Conservation (phyloP, 345 rosid species). For the Toxicodendron radicans region DNA sequence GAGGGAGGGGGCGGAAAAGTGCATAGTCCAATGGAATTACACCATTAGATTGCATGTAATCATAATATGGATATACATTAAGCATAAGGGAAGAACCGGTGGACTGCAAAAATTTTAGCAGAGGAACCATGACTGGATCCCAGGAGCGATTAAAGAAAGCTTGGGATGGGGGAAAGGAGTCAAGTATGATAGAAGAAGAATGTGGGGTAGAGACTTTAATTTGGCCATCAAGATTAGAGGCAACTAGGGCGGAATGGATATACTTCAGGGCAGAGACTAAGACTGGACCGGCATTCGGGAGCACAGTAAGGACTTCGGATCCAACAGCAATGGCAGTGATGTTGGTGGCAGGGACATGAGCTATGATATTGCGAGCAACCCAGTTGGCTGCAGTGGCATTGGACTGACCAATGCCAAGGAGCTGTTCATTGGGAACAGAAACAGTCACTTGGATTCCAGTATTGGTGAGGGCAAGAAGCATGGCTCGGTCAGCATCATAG, state of each 20-base stretch:
- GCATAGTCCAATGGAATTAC: conserved; percentile 89
- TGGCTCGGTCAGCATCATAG: conserved; percentile 75
- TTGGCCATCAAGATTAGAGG: conserved; percentile 80
- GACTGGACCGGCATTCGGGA: conserved; percentile 78
- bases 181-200: conserved; percentile 83
- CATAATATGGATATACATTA: conserved; percentile 87
- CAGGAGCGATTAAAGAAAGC: conserved; percentile 94
- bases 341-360: conserved; percentile 90
- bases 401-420: conserved; percentile 96
- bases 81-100: conserved; percentile 83
- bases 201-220: conserved; percentile 92
- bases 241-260: conserved; percentile 86
- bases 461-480: conserved; percentile 88
- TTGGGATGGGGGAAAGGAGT: conserved; percentile 98
- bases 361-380: conserved; percentile 80
- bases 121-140: conserved; percentile 91
- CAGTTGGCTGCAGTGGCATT: conserved; percentile 97
- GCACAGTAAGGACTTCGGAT: conserved; percentile 70
- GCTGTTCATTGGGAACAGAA: conserved; percentile 92
- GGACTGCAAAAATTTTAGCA: conserved; percentile 80
- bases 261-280: conserved; percentile 81
- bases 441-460: conserved; percentile 81
- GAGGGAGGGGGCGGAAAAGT: conserved; percentile 86
- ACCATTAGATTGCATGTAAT: conserved; percentile 72
- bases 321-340: conserved; percentile 91